Percentiles rank a stretch among this genome's conserved stretches.
Evolutionary conservation across 257 asterid species (phyloP).

Genomic region (Coffea canephora): DNA sequence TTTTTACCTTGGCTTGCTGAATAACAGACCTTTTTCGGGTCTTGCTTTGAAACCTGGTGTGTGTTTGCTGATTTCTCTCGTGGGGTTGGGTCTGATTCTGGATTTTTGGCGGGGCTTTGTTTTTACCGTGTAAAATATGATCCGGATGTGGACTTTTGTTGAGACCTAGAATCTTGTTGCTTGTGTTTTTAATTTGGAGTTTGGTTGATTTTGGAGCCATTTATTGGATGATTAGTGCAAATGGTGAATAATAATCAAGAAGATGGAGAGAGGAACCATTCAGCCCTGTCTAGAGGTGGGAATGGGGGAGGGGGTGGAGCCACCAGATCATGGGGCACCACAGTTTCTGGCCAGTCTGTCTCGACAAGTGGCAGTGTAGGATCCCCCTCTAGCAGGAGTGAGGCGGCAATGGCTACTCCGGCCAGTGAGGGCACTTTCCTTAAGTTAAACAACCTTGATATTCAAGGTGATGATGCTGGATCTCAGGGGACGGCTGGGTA

Average conservation of each 20-base stretch:
- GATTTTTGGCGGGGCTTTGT: not conserved
- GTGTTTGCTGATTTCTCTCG: constrained; percentile 13
- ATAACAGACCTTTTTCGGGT: not conserved
- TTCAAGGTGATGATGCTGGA: constrained; percentile 87
- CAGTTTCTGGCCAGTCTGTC: constrained; percentile 85
- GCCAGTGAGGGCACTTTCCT: constrained; percentile 62
- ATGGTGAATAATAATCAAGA: constrained; percentile 82
- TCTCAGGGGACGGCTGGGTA: constrained; percentile 84
- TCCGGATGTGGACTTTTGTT: not conserved
- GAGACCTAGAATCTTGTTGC: constrained; percentile 14
- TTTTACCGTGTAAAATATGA: not conserved
- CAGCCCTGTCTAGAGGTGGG: constrained; percentile 44
- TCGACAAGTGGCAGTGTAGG: constrained; percentile 95
- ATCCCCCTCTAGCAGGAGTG: constrained; percentile 91
- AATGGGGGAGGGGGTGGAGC: constrained; percentile 50
- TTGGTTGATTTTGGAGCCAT: constrained; percentile 5
- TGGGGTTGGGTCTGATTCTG: constrained; percentile 20
- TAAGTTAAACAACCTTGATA: constrained; percentile 68
- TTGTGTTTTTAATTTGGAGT: constrained; percentile 8
- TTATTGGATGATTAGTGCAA: constrained; percentile 35
- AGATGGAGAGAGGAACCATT: constrained; percentile 58
- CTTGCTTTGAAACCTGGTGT: too few species aligned
- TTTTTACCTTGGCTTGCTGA: constrained; percentile 1
- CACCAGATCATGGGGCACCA: constrained; percentile 86
- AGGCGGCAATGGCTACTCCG: constrained; percentile 68